Percentiles rank a stretch among this genome's conserved stretches.
Evolutionary conservation across 2,329 filamentous ascomycete genomes (phyloP).

Genomic region (Cryphonectria radicalis): DNA sequence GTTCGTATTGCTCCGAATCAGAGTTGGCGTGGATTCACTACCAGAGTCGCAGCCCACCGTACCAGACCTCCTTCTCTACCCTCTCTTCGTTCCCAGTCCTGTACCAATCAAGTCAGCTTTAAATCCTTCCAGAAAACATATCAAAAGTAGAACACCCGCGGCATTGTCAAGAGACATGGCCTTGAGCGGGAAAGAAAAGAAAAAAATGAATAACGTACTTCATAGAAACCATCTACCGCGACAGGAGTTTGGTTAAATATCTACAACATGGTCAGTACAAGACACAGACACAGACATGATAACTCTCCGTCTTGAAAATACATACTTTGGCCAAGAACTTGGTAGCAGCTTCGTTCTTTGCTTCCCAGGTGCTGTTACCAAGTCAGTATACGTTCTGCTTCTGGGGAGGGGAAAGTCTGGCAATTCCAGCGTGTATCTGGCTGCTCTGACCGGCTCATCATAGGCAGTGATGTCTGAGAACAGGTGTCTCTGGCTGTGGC

Average conservation of each 20-base stretch:
- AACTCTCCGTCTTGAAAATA: neutral
- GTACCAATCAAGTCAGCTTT: neutral
- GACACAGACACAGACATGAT: neutral
- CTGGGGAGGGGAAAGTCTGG: neutral
- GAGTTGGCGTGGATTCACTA: neutral
- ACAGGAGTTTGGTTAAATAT: neutral
- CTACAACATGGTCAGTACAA: neutral
- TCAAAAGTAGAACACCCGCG: neutral
- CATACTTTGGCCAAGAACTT: neutral
- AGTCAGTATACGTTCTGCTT: neutral
- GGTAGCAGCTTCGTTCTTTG: neutral
- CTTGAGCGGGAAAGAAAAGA: neutral
- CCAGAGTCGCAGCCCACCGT: neutral
- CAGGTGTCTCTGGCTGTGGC: neutral
- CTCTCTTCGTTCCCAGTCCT: conserved; percentile 4
- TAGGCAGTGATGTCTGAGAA: neutral
- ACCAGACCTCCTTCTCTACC: neutral
- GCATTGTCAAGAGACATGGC: neutral
- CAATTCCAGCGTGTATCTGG: neutral
- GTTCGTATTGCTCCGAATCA: neutral
- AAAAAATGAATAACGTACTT: neutral
- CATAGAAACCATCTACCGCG: neutral
- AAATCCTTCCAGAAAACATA: neutral
- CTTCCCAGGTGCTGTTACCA: conserved; percentile 1
- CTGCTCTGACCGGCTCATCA: neutral